Percentiles rank a stretch among this genome's conserved stretches.
phyloP scores from a whole-genome alignment of 108 stramenopile genomes.

The Cyclostephanos invisitatus region DNA sequence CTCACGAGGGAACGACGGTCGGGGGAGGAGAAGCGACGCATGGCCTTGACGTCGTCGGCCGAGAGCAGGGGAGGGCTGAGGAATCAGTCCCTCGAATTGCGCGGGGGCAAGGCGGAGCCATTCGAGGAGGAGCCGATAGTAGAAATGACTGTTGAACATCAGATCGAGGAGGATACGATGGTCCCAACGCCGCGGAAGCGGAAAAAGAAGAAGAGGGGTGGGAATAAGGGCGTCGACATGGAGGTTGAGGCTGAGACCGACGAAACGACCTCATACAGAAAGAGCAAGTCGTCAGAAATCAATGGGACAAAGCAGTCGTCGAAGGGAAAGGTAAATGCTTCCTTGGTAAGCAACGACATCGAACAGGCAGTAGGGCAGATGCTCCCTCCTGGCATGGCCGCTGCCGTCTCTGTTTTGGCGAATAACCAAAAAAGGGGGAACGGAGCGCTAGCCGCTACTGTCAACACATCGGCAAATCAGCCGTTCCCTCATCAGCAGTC shows the following conservation, averaged over 20 bases:
- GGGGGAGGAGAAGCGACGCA: constrained; percentile 14
- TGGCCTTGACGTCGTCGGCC: constrained; percentile 20
- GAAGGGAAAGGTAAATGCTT: constrained; percentile 18
- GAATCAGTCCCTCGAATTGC: constrained; percentile 26
- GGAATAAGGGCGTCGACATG: not conserved
- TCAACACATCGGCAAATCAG: not conserved
- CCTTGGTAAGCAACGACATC: constrained; percentile 13
- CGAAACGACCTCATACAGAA: not conserved
- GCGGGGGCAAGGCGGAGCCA: constrained; percentile 20
- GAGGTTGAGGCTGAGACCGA: constrained; percentile 2
- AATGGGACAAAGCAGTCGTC: not conserved
- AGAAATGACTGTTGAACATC: not conserved
- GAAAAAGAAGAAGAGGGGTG: constrained; percentile 15
- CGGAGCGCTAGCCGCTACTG: not conserved
- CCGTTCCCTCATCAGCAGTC: not conserved
- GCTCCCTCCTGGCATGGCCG: constrained; percentile 12
- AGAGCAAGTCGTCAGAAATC: constrained; percentile 2
- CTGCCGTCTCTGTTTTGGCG: not conserved
- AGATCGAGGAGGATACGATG: not conserved
- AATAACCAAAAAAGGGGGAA: not conserved
- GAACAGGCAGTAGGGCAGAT: not conserved
- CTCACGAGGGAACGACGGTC: constrained; percentile 27
- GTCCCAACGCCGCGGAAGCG: constrained; percentile 2
- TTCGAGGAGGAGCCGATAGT: not conserved
- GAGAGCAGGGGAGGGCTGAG: constrained; percentile 14